Conservation (phyloP, 1,139 yeast species). For the Debaryomyces udenii region DNA sequence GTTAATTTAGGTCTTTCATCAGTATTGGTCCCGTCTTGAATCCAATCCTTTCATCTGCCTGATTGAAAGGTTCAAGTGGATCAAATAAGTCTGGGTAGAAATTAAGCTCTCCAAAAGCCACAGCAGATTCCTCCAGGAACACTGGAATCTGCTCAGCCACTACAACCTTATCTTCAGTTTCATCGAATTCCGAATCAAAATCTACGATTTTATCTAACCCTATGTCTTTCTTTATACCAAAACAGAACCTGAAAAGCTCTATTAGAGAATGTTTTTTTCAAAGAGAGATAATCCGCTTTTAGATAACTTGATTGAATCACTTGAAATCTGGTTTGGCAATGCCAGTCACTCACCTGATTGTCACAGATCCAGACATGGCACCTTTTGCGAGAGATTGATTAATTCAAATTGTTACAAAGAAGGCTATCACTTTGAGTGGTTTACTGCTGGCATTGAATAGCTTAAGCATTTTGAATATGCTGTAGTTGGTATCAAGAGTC, state of each 20-base stretch:
- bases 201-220: no score
- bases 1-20: constrained; percentile 19
- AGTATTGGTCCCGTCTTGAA: constrained; percentile 4
- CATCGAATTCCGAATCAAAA: no score
- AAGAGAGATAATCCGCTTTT: constrained; percentile 12
- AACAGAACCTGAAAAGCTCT: no score
- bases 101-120: no score
- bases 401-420: constrained; percentile 19
- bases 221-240: no score
- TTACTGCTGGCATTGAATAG: constrained; percentile 20
- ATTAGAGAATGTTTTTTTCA: no score
- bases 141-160: no score
- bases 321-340: constrained; percentile 15
- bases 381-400: constrained; percentile 26
- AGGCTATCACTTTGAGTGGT: constrained; percentile 20
- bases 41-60: constrained; percentile 5
- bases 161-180: no score
- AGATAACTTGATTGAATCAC: constrained; percentile 13
- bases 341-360: constrained; percentile 9
- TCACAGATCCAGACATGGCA: constrained; percentile 17
- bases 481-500: constrained; percentile 19
- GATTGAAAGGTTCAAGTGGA: no score
- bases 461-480: constrained; percentile 22
- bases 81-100: no score
- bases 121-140: no score